Evolutionary conservation across 2,329 filamentous ascomycete genomes (phyloP).

Genomic region (Penicillium sp.): DNA sequence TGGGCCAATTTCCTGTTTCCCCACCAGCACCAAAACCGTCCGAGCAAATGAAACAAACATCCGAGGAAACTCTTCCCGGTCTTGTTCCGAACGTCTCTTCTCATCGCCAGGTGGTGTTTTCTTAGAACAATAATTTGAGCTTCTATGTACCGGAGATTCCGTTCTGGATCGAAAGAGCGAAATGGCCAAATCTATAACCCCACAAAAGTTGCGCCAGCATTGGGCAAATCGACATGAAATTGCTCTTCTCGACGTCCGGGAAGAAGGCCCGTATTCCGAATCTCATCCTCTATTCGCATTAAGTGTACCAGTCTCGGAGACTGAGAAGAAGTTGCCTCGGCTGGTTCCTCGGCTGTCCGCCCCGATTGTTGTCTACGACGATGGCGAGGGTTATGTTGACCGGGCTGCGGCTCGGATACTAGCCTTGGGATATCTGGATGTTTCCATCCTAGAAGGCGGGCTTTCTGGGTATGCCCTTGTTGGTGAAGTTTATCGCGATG

Average conservation of each 20-base stretch:
- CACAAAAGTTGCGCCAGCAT: conserved; percentile 20
- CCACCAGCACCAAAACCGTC: conserved; percentile 5
- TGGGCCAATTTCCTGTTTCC: too few species aligned
- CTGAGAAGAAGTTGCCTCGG: conserved; percentile 26
- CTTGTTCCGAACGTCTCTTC: too few species aligned
- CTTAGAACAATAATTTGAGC: too few species aligned
- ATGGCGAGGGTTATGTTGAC: conserved; percentile 29
- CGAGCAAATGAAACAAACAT: conserved; percentile 6
- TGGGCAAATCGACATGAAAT: conserved; percentile 27
- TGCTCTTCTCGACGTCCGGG: conserved; percentile 32
- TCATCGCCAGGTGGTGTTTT: too few species aligned
- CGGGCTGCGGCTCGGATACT: conserved; percentile 21
- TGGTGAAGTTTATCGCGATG: conserved; percentile 33
- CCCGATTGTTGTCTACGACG: conserved; percentile 30
- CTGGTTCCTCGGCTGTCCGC: conserved; percentile 28
- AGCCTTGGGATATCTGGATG: conserved; percentile 26
- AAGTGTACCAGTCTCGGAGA: conserved; percentile 30
- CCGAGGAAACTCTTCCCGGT: neutral
- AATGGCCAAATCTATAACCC: conserved; percentile 24
- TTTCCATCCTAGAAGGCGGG: conserved; percentile 27
- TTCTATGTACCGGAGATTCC: too few species aligned
- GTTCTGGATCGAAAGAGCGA: neutral
- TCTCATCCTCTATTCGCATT: conserved; percentile 31
- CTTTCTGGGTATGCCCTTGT: conserved; percentile 23
- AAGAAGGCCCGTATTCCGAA: conserved; percentile 31